Evolutionary conservation across 345 rosid species (phyloP), one percentile per base, ranked within the genome.

Genomic region (Eucalyptus grandis): DNA sequence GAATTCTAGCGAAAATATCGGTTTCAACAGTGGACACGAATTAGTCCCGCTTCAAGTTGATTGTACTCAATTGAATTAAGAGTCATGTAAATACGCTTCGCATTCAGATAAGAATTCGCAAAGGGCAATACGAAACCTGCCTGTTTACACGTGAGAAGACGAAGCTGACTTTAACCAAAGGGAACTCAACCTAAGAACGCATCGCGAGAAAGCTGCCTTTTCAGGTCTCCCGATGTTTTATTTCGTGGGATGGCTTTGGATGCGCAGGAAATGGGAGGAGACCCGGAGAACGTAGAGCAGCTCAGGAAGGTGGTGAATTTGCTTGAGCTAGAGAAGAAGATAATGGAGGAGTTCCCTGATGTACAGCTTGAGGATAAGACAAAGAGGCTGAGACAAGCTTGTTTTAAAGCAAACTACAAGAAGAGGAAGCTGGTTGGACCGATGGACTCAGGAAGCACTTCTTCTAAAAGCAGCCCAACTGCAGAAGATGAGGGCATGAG

Each of bases 321-420:
- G 30, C 60, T 97, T 88, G 96, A 97, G 92, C 94, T 65, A 58
- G 98, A 97, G 91, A 95, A 88, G 95, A 94, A 85, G 90, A 56
- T 90, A 90, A 87, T 97, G n/a, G 98, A 97, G 88, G 94, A 94
- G 46, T 30, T 69, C 69, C 99, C 98, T 3, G 95, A 96, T 51
- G 37, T 91, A 91, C 90, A 94, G 43, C 92, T 97, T 49, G 93
- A 92, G 26, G 92, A 89, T 37, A 92, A 90, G 46, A 96, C 98
- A 2, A 97, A 95, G 92, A 93, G 93, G 92, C 91, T 97, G 8
- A 93, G 99, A 50, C 99, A 96, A 88, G 96, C 98, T 5, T 96
- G 96, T 87, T 97, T 97, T 85, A 97, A 97, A 91, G 98, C 97
- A 4, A 96, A 94, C 77, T 95, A 96, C 94, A 97, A 96, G 93